Evolutionary conservation across 768 basidiomycete genomes (phyloP).

Genomic region (Tulasnella sp.): DNA sequence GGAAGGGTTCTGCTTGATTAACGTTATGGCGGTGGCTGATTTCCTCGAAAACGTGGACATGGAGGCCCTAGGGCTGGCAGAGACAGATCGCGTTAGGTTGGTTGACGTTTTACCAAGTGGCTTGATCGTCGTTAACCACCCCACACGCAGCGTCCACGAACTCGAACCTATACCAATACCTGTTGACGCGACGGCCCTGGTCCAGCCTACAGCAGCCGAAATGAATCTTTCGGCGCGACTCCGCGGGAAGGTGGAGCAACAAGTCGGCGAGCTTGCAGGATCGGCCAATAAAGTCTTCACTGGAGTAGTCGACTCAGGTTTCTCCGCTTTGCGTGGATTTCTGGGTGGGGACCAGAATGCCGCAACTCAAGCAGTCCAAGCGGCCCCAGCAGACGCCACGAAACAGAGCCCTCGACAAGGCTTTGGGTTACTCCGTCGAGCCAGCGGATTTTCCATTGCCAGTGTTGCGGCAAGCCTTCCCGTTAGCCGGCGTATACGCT

Average conservation of each 20-base stretch:
- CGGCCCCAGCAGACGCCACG: constrained; percentile 23
- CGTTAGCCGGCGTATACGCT: constrained; percentile 28
- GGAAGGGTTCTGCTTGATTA: constrained; percentile 87
- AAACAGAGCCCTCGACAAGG: constrained; percentile 37
- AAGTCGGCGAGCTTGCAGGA: constrained; percentile 55
- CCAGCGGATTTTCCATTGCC: constrained; percentile 68
- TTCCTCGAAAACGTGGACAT: constrained; percentile 94
- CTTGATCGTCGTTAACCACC: neutral
- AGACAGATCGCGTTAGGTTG: constrained; percentile 43
- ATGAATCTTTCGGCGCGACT: constrained; percentile 42
- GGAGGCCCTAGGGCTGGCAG: constrained; percentile 54
- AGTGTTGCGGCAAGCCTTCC: constrained; percentile 63
- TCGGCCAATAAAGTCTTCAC: constrained; percentile 70
- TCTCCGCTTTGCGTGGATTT: constrained; percentile 75
- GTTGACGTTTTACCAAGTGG: constrained; percentile 31
- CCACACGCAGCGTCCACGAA: constrained; percentile 53
- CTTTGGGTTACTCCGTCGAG: constrained; percentile 59
- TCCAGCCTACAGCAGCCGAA: constrained; percentile 39
- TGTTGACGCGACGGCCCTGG: constrained; percentile 43
- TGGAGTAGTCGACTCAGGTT: constrained; percentile 85
- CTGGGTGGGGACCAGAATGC: constrained; percentile 36
- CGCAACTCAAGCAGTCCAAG: constrained; percentile 18
- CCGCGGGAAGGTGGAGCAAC: constrained; percentile 70
- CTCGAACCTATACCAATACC: constrained; percentile 72
- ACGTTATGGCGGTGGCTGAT: constrained; percentile 89